Evolutionary conservation across 1,139 yeast species (phyloP), one percentile per base, ranked within the genome.

Genomic region (Chernovozyma sophiae-reginae): DNA sequence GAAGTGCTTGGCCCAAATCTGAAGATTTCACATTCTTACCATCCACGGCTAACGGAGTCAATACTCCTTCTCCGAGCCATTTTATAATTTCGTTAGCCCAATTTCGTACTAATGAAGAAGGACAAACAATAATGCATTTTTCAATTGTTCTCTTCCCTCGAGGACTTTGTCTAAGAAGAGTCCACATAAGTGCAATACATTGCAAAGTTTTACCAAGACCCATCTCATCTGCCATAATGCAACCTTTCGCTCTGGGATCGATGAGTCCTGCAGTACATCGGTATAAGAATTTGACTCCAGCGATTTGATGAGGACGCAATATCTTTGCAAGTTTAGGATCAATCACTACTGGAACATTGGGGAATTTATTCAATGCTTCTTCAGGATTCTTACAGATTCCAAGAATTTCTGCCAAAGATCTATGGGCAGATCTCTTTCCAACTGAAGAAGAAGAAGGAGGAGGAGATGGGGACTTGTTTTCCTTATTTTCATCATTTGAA

Each of bases 201-300:
- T 92, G 99, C 31, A 92, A 68, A 0, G 99, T 92, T 56, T 92
- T 92, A 19, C 98, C 98, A 32, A 92, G 70, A 2, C 98, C 98
- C 98, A 92, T 92, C 62, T 89, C 99, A 65, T 92, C 99, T 0
- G 99, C 99, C 98, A 92, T 92, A 38, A 92, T 94, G 56, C 98
- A 92, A 1, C 99, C 99, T 54, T 83, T 80, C 0, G 97, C 97
- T 30, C 81, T 72, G 2, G 89, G 78, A 52, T 89, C 95, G 20
- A 87, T 74, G 31, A 90, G 62, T 0, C 99, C 98, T 0, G 97
- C 76, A 1, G 95, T 87, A 58, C 97, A 90, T 41, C 92, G 66
- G 54, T 89, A 92, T 41, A 92, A 64, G 55, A 92, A 92, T 56
- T 86, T 77, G 25, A 92, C 97, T 45, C 99, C 99, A 40, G 92